Percentiles rank a stretch among this genome's conserved stretches.
Conservation (phyloP, 179 eudicot species). For the Amaranthus tricolor region DNA sequence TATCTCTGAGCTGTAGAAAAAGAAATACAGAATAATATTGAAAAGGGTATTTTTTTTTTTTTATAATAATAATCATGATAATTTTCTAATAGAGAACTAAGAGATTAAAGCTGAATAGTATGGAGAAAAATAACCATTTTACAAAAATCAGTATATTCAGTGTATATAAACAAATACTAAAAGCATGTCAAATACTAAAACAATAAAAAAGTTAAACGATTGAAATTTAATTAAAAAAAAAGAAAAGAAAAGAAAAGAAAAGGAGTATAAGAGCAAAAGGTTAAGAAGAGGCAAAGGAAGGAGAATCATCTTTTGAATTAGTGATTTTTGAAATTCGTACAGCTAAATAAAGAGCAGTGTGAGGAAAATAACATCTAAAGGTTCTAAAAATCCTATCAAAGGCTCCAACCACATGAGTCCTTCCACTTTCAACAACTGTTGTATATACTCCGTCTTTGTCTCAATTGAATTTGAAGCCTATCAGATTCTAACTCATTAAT, state of each 20-base stretch:
- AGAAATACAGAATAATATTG: not conserved
- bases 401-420: slow-evolving; percentile 33
- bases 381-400: slow-evolving; percentile 21
- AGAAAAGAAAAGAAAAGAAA: slow-evolving; percentile 15
- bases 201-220: not conserved
- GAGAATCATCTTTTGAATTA: slow-evolving; percentile 58
- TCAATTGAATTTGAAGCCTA: slow-evolving; percentile 5
- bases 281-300: slow-evolving; percentile 26
- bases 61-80: not conserved
- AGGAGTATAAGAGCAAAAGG: slow-evolving; percentile 27
- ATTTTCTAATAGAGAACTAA: slow-evolving; percentile 3
- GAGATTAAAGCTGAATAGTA: slow-evolving; percentile 27
- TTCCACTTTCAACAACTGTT: slow-evolving; percentile 1
- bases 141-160: slow-evolving; percentile 36
- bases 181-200: not conserved
- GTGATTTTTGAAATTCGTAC: slow-evolving; percentile 44
- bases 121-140: slow-evolving; percentile 16
- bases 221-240: not conserved
- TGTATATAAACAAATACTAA: slow-evolving; percentile 27
- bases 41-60: not conserved
- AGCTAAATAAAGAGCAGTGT: slow-evolving; percentile 21
- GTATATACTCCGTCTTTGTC: slow-evolving; percentile 6
- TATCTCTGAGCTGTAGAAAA: not conserved
- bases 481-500: not conserved
- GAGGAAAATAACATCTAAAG: slow-evolving; percentile 25